A percentile compares a stretch with the other conserved stretches of the same genome.
Evolutionary conservation across 805 yeast species (phyloP).

Genomic region (Wickerhamiella nectarea): DNA sequence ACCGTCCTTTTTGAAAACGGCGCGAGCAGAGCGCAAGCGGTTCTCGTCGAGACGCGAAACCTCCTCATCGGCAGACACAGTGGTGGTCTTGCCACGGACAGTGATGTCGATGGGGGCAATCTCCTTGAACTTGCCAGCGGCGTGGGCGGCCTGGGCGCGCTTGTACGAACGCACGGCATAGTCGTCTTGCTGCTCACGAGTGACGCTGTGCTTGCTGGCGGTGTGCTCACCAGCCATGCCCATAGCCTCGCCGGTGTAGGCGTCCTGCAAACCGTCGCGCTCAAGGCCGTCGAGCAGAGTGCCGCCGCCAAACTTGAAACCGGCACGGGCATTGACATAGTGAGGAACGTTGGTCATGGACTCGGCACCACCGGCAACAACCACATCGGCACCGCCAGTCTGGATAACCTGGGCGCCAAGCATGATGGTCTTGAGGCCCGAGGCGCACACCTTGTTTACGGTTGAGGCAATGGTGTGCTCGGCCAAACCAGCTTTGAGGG

Average conservation of each 20-base stretch:
- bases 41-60: slow-evolving; percentile 59
- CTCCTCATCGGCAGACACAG: slow-evolving; percentile 74
- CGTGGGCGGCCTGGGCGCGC: slow-evolving; percentile 72
- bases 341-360: slow-evolving; percentile 94
- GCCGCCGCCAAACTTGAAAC: slow-evolving; percentile 81
- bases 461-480: slow-evolving; percentile 75
- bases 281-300: slow-evolving; percentile 74
- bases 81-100: slow-evolving; percentile 65
- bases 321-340: slow-evolving; percentile 78
- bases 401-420: slow-evolving; percentile 80
- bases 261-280: slow-evolving; percentile 88
- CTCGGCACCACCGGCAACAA: slow-evolving; percentile 96
- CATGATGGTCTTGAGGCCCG: slow-evolving; percentile 85
- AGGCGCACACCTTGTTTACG: slow-evolving; percentile 93
- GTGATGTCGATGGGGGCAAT: slow-evolving; percentile 85
- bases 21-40: slow-evolving; percentile 69
- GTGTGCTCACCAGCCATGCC: slow-evolving; percentile 97
- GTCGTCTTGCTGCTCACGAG: slow-evolving; percentile 82
- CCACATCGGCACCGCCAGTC: slow-evolving; percentile 82
- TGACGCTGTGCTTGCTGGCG: slow-evolving; percentile 62
- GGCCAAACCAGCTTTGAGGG: slow-evolving; percentile 75
- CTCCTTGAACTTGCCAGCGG: slow-evolving; percentile 73
- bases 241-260: slow-evolving; percentile 79
- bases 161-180: slow-evolving; percentile 75
- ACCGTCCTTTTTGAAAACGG: slow-evolving; percentile 92